Conservation (phyloP, 2,329 filamentous ascomycete genomes). For the Colletotrichum orbiculare region DNA sequence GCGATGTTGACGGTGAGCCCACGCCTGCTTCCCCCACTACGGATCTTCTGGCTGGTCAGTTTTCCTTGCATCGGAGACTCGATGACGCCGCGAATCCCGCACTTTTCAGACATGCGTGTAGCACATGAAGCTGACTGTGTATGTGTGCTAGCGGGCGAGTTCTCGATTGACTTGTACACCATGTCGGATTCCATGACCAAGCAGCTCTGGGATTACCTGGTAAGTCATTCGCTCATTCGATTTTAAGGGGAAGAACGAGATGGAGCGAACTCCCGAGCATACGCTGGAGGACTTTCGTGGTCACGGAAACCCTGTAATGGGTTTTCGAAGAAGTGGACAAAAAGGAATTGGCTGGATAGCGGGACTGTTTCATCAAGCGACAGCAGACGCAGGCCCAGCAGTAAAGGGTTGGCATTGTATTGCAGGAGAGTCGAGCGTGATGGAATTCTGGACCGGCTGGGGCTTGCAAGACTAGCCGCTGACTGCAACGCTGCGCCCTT, state of each 20-base stretch:
- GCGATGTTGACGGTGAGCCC: slow-evolving; percentile 86
- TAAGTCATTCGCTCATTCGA: slow-evolving; percentile 42
- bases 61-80: slow-evolving; percentile 31
- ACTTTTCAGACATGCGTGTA: neutral
- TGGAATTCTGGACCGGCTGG: neutral
- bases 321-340: too few relatives aligned
- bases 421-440: too few relatives aligned
- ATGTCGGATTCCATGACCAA: slow-evolving; percentile 89
- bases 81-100: slow-evolving; percentile 18
- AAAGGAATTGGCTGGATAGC: too few relatives aligned
- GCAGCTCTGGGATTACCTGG: slow-evolving; percentile 92
- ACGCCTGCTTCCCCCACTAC: slow-evolving; percentile 48
- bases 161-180: slow-evolving; percentile 98
- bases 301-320: too few relatives aligned
- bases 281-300: too few relatives aligned
- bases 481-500: slow-evolving; percentile 25
- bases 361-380: too few relatives aligned
- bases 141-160: slow-evolving; percentile 80
- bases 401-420: too few relatives aligned
- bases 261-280: too few relatives aligned
- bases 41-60: slow-evolving; percentile 35
- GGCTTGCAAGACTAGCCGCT: slow-evolving; percentile 23
- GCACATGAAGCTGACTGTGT: slow-evolving; percentile 41
- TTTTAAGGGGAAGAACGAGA: slow-evolving; percentile 2
- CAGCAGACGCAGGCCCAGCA: too few relatives aligned